Percentiles rank a stretch among this genome's conserved stretches.
Conservation (phyloP, 2,329 filamentous ascomycete genomes). For the Ascochyta clinopodiicola region DNA sequence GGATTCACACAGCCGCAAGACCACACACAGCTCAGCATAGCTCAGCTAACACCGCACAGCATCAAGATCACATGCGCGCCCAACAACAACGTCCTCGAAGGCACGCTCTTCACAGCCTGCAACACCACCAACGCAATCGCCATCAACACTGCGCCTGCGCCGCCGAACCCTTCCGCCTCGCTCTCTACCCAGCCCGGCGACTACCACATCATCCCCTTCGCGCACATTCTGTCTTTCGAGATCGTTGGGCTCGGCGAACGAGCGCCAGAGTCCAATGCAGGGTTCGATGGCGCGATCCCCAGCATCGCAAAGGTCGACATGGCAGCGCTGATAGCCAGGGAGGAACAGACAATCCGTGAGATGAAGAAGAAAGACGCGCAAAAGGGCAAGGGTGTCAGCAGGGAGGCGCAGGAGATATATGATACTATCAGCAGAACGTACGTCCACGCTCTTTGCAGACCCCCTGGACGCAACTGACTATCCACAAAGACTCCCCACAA, state of each 20-base stretch:
- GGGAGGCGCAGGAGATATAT: conserved; percentile 68
- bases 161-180: conserved; percentile 51
- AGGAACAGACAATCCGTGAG: conserved; percentile 62
- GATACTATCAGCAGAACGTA: conserved; percentile 66
- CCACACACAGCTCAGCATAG: neutral
- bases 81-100: conserved; percentile 62
- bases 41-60: conserved; percentile 48
- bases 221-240: conserved; percentile 64
- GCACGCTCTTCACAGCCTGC: conserved; percentile 67
- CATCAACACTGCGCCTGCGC: conserved; percentile 61
- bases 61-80: conserved; percentile 64
- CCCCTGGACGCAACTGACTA: conserved; percentile 11
- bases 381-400: conserved; percentile 65
- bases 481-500: conserved; percentile 55
- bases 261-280: conserved; percentile 44
- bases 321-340: conserved; percentile 60
- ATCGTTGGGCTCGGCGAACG: conserved; percentile 53
- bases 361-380: conserved; percentile 64
- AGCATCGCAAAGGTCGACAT: conserved; percentile 61
- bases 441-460: conserved; percentile 22
- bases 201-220: conserved; percentile 67
- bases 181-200: conserved; percentile 55
- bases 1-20: neutral
- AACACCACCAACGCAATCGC: conserved; percentile 67
- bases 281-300: conserved; percentile 54